Base-by-base conservation (phyloP, 2,329 filamentous ascomycete genomes). In the Akanthomyces dipterigenus region DNA sequence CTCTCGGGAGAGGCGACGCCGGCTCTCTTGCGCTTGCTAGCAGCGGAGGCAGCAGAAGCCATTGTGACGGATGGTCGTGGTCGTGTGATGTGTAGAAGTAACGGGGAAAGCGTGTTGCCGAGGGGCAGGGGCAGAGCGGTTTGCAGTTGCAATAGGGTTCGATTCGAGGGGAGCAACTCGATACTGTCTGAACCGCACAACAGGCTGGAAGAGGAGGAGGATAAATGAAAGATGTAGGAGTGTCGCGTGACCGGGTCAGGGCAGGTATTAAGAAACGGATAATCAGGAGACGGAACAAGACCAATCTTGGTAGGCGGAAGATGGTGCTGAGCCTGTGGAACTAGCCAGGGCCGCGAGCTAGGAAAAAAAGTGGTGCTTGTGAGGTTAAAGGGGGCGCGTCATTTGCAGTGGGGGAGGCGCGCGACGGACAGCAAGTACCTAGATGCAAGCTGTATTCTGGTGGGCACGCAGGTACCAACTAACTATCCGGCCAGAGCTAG, bases 1-100 rank as follows among this genome's bases (percentile, higher is more conserved):
- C 88, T 84, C 60, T 85, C 81, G 62, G 82, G 61, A 75, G 81
- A 77, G 64, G 78, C 74, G 56, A 81, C 82, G 63, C 78, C 78
- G 61, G 82, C 84, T 73, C 93, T 87, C 83, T 96, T 96, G 76
- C 93, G 88, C 81, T 96, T 96, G 68, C 81, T 82, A 66, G 77
- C 77, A 64, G 80, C 77, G 62, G 80, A 76, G 24, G 81, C 79
- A 57, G 77, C 77, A 40, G 86, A 87, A 31, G 86, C 82, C 86
- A 89, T 88, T 64, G 64, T 74, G 69, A 49, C 3, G 26, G 38
- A 36, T 26, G n/a, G n/a, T n/a, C n/a, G n/a, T n/a, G n/a, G 45
- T 58, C 36, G 48, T 43, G 56, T 53, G 48, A 36, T 60, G 48
- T 36, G 56, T 58, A 20, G 38, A 42, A 28, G 31, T 28, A 24